Evolutionary conservation across 116 monocot species (phyloP).

Genomic region (Cymodocea nodosa): DNA sequence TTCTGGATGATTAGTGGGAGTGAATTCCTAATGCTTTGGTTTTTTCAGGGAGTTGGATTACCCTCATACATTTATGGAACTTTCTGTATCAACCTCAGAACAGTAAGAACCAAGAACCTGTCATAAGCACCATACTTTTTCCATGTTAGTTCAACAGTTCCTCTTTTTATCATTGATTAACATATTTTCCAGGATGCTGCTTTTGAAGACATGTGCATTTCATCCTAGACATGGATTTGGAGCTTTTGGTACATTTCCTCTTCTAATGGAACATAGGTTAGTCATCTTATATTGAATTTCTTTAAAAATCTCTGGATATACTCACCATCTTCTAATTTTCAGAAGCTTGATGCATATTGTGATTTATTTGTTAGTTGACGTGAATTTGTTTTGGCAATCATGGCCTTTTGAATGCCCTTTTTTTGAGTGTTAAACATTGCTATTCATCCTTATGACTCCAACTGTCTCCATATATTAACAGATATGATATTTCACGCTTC

Average conservation of each 20-base stretch:
- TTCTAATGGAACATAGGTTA: conserved; percentile 48
- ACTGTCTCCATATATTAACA: not conserved
- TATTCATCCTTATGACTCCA: no score
- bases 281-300: conserved; percentile 1
- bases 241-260: conserved; percentile 64
- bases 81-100: conserved; percentile 62
- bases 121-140: not conserved
- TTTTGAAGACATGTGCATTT: conserved; percentile 73
- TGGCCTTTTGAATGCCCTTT: no score
- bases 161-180: not conserved
- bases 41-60: conserved; percentile 53
- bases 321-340: not conserved
- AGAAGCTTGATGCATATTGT: not conserved
- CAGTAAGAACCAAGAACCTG: conserved; percentile 31
- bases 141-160: not conserved
- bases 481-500: not conserved
- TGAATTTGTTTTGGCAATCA: no score
- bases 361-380: not conserved
- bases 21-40: not conserved
- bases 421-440: no score
- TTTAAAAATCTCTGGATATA: not conserved
- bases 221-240: conserved; percentile 62
- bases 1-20: not conserved
- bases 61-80: conserved; percentile 87
- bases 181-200: conserved; percentile 36